Evolutionary conservation across 805 yeast genomes (phyloP).

Genomic region (Candida krabiensis): DNA sequence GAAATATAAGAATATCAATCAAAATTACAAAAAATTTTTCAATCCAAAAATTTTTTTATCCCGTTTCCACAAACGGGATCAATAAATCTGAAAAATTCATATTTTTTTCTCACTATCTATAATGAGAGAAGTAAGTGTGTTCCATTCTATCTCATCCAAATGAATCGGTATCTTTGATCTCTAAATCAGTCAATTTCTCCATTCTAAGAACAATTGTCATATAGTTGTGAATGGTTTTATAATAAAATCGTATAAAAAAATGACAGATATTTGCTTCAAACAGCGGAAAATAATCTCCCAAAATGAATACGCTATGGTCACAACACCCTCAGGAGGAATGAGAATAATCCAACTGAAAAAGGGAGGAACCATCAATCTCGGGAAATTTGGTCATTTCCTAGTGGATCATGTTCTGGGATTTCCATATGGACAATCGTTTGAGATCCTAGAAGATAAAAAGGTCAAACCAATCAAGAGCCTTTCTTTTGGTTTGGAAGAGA

Average conservation of each 20-base stretch:
- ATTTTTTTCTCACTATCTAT: no score
- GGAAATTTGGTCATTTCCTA: constrained; percentile 87
- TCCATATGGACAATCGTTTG: constrained; percentile 88
- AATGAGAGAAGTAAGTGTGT: no score
- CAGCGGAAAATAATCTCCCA: constrained; percentile 39
- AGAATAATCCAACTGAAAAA: constrained; percentile 68
- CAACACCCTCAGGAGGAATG: constrained; percentile 79
- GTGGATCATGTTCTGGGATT: constrained; percentile 76
- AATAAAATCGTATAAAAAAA: no score
- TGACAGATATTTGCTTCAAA: no score
- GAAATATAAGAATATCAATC: no score
- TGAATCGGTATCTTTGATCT: no score
- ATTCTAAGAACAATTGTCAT: no score
- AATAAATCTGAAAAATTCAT: constrained; percentile 13
- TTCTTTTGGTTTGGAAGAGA: constrained; percentile 27
- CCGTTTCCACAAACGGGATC: constrained; percentile 14
- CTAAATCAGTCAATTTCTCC: no score
- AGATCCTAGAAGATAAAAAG: constrained; percentile 58
- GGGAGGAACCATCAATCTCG: constrained; percentile 66
- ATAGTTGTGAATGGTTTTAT: no score
- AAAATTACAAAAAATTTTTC: constrained; percentile 13
- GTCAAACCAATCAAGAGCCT: constrained; percentile 49
- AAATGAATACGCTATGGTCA: constrained; percentile 59
- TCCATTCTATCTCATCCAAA: no score
- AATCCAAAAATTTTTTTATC: constrained; percentile 15